Conservation (phyloP, 768 basidiomycete genomes). For the Suillus plorans region DNA sequence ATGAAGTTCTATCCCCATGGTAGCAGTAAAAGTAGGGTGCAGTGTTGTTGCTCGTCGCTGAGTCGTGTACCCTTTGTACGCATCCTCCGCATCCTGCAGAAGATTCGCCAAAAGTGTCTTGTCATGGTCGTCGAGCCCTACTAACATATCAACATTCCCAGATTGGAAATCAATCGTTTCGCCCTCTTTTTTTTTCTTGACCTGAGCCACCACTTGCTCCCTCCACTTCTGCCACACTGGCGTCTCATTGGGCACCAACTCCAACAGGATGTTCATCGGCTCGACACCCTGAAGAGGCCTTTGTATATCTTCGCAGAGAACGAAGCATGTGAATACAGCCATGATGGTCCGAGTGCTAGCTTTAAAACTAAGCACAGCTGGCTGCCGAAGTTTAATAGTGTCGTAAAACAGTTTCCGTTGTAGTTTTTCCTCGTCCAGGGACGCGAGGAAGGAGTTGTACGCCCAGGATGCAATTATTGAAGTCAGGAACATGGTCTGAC, state of each 20-base stretch:
- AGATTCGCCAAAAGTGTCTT: conserved; percentile 6
- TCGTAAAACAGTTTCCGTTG: conserved; percentile 20
- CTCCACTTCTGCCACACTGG: conserved; percentile 26
- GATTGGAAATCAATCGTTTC: conserved; percentile 6
- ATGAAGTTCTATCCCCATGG: no score
- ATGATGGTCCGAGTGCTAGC: conserved; percentile 23
- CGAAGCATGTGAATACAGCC: conserved; percentile 25
- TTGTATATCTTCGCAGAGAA: conserved; percentile 21
- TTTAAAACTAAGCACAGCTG: conserved; percentile 14
- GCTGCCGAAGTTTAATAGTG: neutral
- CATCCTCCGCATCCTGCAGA: conserved; percentile 18
- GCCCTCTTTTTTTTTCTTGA: conserved; percentile 8
- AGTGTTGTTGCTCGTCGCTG: no score
- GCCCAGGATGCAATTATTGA: conserved; percentile 31
- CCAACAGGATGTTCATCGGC: conserved; percentile 15
- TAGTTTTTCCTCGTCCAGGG: conserved; percentile 29
- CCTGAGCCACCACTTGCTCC: conserved; percentile 20
- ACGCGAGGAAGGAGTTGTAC: conserved; percentile 30
- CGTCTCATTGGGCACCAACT: conserved; percentile 25
- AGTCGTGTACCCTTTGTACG: conserved; percentile 1
- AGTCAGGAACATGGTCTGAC: conserved; percentile 32
- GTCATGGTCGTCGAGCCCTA: conserved; percentile 10
- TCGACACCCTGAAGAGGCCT: neutral
- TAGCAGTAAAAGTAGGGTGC: no score
- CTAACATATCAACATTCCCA: conserved; percentile 10